Evolutionary conservation across 495 filamentous ascomycete species (phyloP), one percentile per base, ranked within the genome.

Genomic region (Emericellopsis terricola): DNA sequence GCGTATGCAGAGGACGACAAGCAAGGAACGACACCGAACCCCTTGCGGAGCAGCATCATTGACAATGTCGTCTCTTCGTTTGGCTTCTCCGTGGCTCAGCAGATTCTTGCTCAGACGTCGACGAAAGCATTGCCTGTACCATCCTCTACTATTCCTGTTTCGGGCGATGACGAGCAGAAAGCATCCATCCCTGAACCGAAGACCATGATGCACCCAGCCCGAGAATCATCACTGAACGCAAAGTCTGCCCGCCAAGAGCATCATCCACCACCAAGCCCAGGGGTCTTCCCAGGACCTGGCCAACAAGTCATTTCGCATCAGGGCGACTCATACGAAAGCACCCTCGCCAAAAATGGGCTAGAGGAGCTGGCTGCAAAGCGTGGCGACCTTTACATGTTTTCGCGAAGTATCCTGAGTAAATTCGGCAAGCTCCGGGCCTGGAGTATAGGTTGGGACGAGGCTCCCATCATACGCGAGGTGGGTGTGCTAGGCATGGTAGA

Each of bases 21-120:
- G 19, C 21, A 8, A 42, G 23, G 13, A 43, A 46, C 15, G 38
- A 36, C 20, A 34, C 35, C 2, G 35, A 57, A 64, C 37, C 45
- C 55, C 10, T 29, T 53, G 0, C 41, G 51, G 3, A 45, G 47
- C 23, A 65, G 73, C 40, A 53, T 83, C 11, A 69, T 89, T 29
- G 78, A 85, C 45, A 84, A 89, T 44, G 47, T 94, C 3, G 74
- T 93, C 7, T 75, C 74, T 4, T 84, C 83, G 0, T 94, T 87
- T 69, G 77, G 71, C 7, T 93, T 83, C 48, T 73, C 78, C 17
- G 76, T 80, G 16, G 65, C 76, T 7, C 71, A 78, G 43, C 79
- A 86, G 41, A 71, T 93, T 15, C 57, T 93, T 4, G 65, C 70
- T 6, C 79, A 83, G 45, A 92, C 81, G 0, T 68, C 66, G 3